Evolutionary conservation across 495 filamentous ascomycete species (phyloP).

Genomic region (Durotheca rogersii): DNA sequence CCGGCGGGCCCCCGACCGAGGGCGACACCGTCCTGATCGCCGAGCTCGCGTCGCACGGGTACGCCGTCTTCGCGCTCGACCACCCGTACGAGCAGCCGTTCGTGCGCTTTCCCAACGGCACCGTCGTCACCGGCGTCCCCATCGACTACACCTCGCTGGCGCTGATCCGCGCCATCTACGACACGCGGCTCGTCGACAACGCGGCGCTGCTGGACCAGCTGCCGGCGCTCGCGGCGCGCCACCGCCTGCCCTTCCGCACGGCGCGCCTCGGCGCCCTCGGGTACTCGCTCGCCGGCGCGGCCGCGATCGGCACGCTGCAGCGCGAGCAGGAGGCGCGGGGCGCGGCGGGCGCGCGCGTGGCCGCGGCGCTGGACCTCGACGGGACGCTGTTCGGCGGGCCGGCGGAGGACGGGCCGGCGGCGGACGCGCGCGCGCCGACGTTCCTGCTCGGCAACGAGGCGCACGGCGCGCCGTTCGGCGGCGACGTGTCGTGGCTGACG

Average conservation of each 20-base stretch:
- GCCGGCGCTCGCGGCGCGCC: constrained; percentile 1
- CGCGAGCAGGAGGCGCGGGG: no score
- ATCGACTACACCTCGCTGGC: constrained; percentile 4
- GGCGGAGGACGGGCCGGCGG: constrained; percentile 5
- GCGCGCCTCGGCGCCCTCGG: constrained; percentile 45
- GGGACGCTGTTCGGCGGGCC: constrained; percentile 36
- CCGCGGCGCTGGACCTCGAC: constrained; percentile 51
- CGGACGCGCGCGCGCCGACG: constrained; percentile 17
- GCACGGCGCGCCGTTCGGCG: constrained; percentile 1
- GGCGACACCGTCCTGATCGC: constrained; percentile 42
- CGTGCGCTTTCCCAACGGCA: constrained; percentile 53
- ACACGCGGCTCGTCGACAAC: constrained; percentile 26
- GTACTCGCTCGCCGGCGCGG: constrained; percentile 54
- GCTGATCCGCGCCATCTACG: constrained; percentile 11
- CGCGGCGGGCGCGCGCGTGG: constrained; percentile 38
- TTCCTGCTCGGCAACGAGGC: constrained; percentile 11
- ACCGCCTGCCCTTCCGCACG: constrained; percentile 27
- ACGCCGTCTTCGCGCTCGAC: constrained; percentile 51
- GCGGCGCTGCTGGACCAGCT: constrained; percentile 20
- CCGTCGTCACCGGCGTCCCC: constrained; percentile 30
- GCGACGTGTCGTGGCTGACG: constrained; percentile 18
- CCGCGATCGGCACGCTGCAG: constrained; percentile 41
- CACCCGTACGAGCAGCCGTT: constrained; percentile 49
- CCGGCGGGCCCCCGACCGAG: constrained; percentile 30
- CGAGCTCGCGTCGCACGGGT: constrained; percentile 51